Base-by-base conservation (phyloP, 169 alveolate species). In the Plasmodium vivax region DNA sequence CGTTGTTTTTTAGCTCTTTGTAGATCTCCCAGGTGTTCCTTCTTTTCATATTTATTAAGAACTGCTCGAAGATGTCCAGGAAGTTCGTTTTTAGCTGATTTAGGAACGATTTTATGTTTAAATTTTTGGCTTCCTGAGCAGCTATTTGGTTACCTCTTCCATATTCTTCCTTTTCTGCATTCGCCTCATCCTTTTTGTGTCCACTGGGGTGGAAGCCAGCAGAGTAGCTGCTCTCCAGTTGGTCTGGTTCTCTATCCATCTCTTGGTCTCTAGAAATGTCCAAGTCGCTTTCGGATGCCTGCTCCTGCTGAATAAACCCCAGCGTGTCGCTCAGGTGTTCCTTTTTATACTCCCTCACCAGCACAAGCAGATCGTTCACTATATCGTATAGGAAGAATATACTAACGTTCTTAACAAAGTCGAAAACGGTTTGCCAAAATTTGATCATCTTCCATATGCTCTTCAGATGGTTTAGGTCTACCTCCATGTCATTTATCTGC, bases 21-120 rank as follows among this genome's bases (percentile, higher is more conserved):
- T 92, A 92, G 71, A 92, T 92, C 51, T 92, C 95, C 95, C 95
- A 92, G 23, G 38, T 62, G 71, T 68, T 92, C 56, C 95, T 62
- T 38, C 58, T 47, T 92, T 92, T 92, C 84, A 92, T 82, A 10
- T 32, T 56, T 82, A 92, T 74, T 92, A 92, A 82, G 62, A 92
- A 92, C 45, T 82, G 75, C 34, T 92, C 95, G 58, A 92, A 92
- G 12, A 79, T 73, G 30, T 92, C 92, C 3, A 92, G 19, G 30
- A 92, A 92, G 71, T 82, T 91, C 2, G 73, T 79, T 54, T 82
- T 81, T 16, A 92, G 19, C 75, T 92, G 92, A 51, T 81, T 92
- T 43, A 92, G 83, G 77, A 92, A 92, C 23, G 47, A 71, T 16
- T 92, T 81, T 41, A 83, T 92, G 58, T 73, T 92, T 45, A 81